Evolutionary conservation across 345 rosid genomes (phyloP).

Genomic region (Laguncularia racemosa): DNA sequence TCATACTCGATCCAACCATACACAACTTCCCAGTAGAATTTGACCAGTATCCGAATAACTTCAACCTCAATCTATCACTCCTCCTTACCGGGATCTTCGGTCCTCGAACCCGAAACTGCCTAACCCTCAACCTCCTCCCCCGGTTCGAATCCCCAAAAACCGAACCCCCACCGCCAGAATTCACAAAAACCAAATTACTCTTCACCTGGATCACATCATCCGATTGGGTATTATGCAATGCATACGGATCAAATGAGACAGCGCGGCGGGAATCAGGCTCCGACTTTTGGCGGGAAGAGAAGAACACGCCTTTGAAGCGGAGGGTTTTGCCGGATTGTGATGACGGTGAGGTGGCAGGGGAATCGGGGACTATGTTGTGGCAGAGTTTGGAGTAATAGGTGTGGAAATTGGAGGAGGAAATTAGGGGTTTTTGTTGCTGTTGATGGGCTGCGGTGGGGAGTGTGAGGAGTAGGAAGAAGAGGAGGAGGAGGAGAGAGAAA

Average conservation of each 20-base stretch:
- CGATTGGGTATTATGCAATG: conserved; percentile 12
- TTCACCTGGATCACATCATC: conserved; percentile 24
- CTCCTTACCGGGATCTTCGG: conserved; percentile 36
- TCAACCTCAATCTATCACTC: conserved; percentile 24
- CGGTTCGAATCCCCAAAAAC: conserved; percentile 14
- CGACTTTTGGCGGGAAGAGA: conserved; percentile 14
- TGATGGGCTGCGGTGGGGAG: too few relatives aligned
- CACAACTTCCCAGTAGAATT: conserved; percentile 65
- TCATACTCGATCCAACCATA: conserved; percentile 69
- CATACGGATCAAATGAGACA: conserved; percentile 9
- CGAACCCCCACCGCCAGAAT: conserved; percentile 4
- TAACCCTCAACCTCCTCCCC: conserved; percentile 19
- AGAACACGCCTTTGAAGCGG: conserved; percentile 8
- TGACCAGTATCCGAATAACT: conserved; percentile 65
- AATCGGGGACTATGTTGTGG: too few relatives aligned
- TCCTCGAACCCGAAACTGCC: conserved; percentile 36
- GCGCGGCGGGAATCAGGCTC: neutral
- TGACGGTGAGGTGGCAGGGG: too few relatives aligned
- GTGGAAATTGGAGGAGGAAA: neutral
- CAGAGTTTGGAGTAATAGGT: conserved; percentile 9
- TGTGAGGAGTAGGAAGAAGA: too few relatives aligned
- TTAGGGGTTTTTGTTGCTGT: neutral
- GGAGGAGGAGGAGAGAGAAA: too few relatives aligned
- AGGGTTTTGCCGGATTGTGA: too few relatives aligned
- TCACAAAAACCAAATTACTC: conserved; percentile 27